phyloP scores from a whole-genome alignment of 2,329 filamentous ascomycete genomes.

The Fusarium keratoplasticum region DNA sequence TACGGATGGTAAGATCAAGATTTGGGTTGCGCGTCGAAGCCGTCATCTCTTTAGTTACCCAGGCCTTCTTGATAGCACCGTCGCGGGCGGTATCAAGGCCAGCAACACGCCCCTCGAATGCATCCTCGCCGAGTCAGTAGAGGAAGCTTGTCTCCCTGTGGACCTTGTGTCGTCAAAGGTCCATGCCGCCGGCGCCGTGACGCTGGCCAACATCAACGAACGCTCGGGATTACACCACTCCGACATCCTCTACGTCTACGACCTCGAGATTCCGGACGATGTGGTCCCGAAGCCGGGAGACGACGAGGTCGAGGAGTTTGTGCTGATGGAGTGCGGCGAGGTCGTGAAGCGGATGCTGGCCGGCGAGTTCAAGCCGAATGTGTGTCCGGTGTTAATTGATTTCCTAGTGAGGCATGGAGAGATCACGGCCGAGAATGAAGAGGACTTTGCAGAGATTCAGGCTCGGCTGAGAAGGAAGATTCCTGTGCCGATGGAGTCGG shows the following conservation, averaged over 20 bases:
- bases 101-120: slow-evolving; percentile 74
- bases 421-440: slow-evolving; percentile 78
- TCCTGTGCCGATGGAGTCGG: slow-evolving; percentile 52
- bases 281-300: slow-evolving; percentile 76
- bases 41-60: slow-evolving; percentile 77
- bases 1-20: slow-evolving; percentile 60
- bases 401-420: slow-evolving; percentile 84
- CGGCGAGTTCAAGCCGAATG: slow-evolving; percentile 88
- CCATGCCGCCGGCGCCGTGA: slow-evolving; percentile 49
- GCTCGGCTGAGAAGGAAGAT: slow-evolving; percentile 57
- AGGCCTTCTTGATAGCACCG: slow-evolving; percentile 81
- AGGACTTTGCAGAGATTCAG: slow-evolving; percentile 76
- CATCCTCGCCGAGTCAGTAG: slow-evolving; percentile 76
- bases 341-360: slow-evolving; percentile 71
- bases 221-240: slow-evolving; percentile 48
- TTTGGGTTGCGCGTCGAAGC: slow-evolving; percentile 80
- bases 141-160: slow-evolving; percentile 70
- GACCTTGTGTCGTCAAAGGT: slow-evolving; percentile 43
- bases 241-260: slow-evolving; percentile 75
- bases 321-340: slow-evolving; percentile 70
- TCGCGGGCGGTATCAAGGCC: slow-evolving; percentile 80
- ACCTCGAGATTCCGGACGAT: slow-evolving; percentile 72
- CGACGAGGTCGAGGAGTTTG: slow-evolving; percentile 82
- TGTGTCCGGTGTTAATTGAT: slow-evolving; percentile 80
- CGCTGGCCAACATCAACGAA: slow-evolving; percentile 48